A percentile compares a stretch with the other conserved stretches of the same genome.
Conservation (phyloP, 1,139 yeast species). For the Suhomyces terraborum region DNA sequence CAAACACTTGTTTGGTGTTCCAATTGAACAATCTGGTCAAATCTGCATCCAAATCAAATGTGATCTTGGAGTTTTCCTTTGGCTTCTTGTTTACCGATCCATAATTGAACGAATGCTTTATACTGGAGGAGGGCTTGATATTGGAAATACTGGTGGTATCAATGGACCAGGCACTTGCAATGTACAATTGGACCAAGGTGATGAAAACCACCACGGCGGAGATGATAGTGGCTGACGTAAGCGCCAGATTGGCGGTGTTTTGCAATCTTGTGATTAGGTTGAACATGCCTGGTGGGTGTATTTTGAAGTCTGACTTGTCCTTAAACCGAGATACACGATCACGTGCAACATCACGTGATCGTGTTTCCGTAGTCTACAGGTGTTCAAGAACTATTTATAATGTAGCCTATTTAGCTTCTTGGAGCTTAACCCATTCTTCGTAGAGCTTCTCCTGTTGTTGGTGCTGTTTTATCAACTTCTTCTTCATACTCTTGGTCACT, state of each 20-base stretch:
- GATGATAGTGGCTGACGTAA: conserved; percentile 53
- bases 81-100: conserved; percentile 72
- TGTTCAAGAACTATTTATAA: neutral
- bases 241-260: conserved; percentile 55
- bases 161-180: conserved; percentile 45
- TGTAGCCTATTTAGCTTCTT: neutral
- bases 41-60: conserved; percentile 68
- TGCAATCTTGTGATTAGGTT: conserved; percentile 50
- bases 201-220: conserved; percentile 48
- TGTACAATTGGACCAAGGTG: conserved; percentile 52
- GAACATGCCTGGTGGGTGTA: conserved; percentile 31
- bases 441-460: conserved; percentile 82
- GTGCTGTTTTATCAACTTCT: conserved; percentile 76
- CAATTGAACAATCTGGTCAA: conserved; percentile 83
- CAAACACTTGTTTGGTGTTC: conserved; percentile 95
- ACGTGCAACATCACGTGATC: neutral
- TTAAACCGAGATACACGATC: neutral
- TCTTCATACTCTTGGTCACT: conserved; percentile 80
- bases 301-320: neutral
- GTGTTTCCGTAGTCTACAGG: neutral
- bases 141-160: conserved; percentile 45
- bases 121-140: conserved; percentile 41
- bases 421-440: conserved; percentile 52
- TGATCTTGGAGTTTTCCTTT: conserved; percentile 75
- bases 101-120: conserved; percentile 68